phyloP scores from a whole-genome alignment of 495 filamentous ascomycete species.

The Monascus purpureus region DNA sequence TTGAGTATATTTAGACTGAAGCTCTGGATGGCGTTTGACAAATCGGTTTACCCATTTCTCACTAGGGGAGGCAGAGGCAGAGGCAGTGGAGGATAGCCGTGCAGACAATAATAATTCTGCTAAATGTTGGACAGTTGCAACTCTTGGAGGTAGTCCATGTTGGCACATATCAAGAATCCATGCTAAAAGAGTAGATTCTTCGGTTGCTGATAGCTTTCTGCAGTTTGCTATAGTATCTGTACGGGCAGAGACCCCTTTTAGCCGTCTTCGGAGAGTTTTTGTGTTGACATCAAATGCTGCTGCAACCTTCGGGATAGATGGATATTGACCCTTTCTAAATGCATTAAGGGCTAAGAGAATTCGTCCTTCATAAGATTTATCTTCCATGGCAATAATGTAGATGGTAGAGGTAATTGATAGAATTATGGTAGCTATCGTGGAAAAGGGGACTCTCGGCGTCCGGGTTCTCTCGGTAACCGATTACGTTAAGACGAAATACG shows the following conservation, averaged over 20 bases:
- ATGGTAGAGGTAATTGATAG: too few species aligned
- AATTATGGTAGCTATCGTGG: too few species aligned
- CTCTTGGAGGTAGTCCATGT: background rate
- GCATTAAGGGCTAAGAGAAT: too few species aligned
- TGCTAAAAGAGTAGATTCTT: background rate
- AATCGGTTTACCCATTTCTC: conserved; percentile 16
- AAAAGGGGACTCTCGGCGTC: too few species aligned
- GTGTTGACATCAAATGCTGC: background rate
- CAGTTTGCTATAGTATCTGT: background rate
- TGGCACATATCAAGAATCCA: background rate
- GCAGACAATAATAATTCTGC: background rate
- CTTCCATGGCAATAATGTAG: too few species aligned
- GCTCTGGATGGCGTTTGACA: conserved; percentile 12
- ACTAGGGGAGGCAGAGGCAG: background rate
- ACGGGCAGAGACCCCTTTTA: too few species aligned
- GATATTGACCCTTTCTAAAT: background rate
- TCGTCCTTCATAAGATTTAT: too few species aligned
- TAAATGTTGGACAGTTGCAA: background rate
- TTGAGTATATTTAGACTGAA: conserved; percentile 15
- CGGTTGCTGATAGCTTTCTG: background rate
- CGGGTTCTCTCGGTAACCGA: too few species aligned
- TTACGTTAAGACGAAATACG: too few species aligned
- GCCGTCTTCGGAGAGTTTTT: background rate
- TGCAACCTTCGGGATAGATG: background rate
- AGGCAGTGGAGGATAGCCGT: background rate